Percentiles rank a stretch among this genome's conserved stretches.
These are phyloP conservation scores for Linnemannia exigua DNA, from an alignment of 192 early-diverging fungal genomes.

Conservation along the genomic window DNA sequence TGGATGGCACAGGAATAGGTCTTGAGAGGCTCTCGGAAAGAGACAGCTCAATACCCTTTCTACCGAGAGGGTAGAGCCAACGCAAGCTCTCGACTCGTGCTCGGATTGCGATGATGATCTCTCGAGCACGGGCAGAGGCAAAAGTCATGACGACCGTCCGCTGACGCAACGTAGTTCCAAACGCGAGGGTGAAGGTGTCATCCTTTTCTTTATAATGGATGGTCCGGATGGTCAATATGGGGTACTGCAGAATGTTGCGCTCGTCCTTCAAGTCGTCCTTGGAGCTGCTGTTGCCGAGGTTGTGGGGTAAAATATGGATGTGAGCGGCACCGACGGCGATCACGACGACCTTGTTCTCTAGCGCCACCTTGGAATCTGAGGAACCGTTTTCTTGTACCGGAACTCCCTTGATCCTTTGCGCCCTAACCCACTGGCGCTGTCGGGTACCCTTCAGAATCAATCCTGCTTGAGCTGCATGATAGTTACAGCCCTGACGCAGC, in stretches of 20 bases:
- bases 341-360: conserved; percentile 41
- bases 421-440: conserved; percentile 52
- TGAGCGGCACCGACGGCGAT: conserved; percentile 33
- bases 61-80: conserved; percentile 45
- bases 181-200: conserved; percentile 38
- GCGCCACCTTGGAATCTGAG: conserved; percentile 28
- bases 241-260: conserved; percentile 46
- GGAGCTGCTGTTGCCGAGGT: conserved; percentile 46
- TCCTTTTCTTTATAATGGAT: conserved; percentile 52
- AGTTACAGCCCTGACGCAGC: conserved; percentile 51
- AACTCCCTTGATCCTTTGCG: conserved; percentile 46
- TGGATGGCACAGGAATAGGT: conserved; percentile 46
- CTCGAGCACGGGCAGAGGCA: conserved; percentile 41
- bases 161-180: conserved; percentile 51
- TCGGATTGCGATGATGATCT: conserved; percentile 49
- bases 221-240: conserved; percentile 34
- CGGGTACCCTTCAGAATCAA: conserved; percentile 46
- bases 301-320: conserved; percentile 44
- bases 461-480: conserved; percentile 50
- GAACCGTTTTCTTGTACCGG: conserved; percentile 21
- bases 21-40: conserved; percentile 29
- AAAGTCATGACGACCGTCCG: conserved; percentile 50
- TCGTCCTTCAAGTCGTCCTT: conserved; percentile 57
- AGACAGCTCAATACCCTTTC: conserved; percentile 47
- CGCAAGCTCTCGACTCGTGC: conserved; percentile 46